Conservation (phyloP, 2,329 filamentous ascomycete genomes). For the Trichoderma atroviride region DNA sequence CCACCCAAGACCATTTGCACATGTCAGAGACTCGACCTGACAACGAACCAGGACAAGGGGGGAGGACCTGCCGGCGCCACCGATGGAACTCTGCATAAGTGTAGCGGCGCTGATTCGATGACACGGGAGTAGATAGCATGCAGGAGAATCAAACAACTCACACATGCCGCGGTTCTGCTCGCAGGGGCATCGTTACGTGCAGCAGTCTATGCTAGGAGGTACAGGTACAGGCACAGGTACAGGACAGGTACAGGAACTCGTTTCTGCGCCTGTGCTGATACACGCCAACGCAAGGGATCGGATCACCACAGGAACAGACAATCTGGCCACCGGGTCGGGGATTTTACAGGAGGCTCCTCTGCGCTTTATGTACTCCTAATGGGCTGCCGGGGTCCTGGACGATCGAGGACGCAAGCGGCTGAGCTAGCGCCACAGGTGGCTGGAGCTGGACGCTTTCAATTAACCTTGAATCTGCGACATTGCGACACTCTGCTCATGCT, state of each 20-base stretch:
- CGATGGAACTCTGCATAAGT: conserved; percentile 27
- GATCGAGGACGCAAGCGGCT: conserved; percentile 29
- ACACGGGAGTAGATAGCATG: conserved; percentile 30
- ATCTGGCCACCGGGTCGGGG: conserved; percentile 1
- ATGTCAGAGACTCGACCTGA: conserved; percentile 25
- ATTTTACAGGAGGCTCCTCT: conserved; percentile 15
- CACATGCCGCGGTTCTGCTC: conserved; percentile 41
- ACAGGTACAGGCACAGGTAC: not conserved
- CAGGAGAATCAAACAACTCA: conserved; percentile 35
- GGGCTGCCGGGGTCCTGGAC: conserved; percentile 21
- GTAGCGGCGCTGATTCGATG: conserved; percentile 36
- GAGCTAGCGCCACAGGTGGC: conserved; percentile 18
- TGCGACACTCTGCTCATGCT: conserved; percentile 28
- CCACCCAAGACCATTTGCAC: conserved; percentile 20
- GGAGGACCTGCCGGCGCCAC: conserved; percentile 26
- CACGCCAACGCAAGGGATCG: conserved; percentile 16
- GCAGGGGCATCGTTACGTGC: conserved; percentile 28
- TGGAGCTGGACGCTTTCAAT: conserved; percentile 2
- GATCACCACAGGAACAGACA: conserved; percentile 19
- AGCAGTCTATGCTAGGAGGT: conserved; percentile 2
- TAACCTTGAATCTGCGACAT: not conserved
- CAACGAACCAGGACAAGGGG: conserved; percentile 25
- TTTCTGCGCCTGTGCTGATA: conserved; percentile 13
- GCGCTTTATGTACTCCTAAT: conserved; percentile 23
- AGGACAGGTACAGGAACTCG: not conserved